A percentile compares a stretch with the other conserved stretches of the same genome.
phyloP scores from a whole-genome alignment of 306 rosid genomes.

The Prunus mume region DNA sequence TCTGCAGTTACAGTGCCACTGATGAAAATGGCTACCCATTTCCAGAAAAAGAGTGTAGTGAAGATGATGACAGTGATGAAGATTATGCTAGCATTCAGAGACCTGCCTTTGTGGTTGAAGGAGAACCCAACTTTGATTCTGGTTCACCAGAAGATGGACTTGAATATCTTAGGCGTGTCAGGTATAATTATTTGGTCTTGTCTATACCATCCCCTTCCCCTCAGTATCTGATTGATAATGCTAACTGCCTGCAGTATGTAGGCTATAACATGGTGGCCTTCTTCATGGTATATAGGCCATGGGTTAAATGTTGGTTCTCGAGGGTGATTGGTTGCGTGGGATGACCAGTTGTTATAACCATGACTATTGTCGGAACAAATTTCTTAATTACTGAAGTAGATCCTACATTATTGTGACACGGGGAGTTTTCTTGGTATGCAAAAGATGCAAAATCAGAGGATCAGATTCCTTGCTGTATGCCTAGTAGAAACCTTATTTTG shows the following conservation, averaged over 20 bases:
- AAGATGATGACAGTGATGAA: constrained; percentile 64
- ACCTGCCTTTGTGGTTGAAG: constrained; percentile 79
- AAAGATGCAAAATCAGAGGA: background rate
- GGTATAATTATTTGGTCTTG: constrained; percentile 41
- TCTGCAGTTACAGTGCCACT: constrained; percentile 23
- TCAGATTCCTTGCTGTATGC: background rate
- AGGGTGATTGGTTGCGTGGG: background rate
- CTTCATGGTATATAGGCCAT: background rate
- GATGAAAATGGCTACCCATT: constrained; percentile 33
- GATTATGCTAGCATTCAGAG: constrained; percentile 74
- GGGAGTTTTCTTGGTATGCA: background rate
- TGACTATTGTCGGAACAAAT: background rate
- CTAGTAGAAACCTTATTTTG: no score
- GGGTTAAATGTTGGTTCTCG: background rate
- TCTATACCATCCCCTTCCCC: constrained; percentile 1
- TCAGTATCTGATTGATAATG: background rate
- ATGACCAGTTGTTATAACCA: background rate
- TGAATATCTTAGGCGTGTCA: constrained; percentile 93
- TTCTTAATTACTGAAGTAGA: background rate
- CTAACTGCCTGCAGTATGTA: background rate
- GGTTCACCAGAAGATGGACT: constrained; percentile 98
- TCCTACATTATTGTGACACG: background rate
- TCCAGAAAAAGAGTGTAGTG: constrained; percentile 41
- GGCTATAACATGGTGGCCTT: background rate
- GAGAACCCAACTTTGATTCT: constrained; percentile 82